Conservation (phyloP, 345 rosid genomes). For the Melaleuca quinquenervia region DNA sequence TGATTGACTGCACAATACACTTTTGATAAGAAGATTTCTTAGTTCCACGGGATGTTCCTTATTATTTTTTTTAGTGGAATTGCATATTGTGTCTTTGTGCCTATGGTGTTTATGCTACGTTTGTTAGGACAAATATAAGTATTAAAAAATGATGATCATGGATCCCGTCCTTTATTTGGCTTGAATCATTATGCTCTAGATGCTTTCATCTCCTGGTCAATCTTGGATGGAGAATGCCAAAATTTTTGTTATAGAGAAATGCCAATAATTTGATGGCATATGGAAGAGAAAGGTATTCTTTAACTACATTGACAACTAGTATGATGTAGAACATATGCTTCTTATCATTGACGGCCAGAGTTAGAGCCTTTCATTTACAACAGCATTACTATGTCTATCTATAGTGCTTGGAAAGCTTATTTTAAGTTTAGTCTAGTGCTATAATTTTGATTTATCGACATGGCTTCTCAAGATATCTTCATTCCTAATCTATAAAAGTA, state of each 20-base stretch:
- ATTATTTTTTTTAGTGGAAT: neutral
- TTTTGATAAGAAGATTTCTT: neutral
- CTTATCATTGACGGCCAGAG: neutral
- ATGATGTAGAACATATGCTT: neutral
- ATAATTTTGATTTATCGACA: neutral
- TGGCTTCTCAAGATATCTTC: neutral
- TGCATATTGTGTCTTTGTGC: neutral
- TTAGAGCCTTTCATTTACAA: neutral
- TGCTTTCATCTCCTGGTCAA: neutral
- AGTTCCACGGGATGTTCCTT: neutral
- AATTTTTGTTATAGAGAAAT: neutral
- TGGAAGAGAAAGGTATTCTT: neutral
- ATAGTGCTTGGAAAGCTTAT: neutral
- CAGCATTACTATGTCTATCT: neutral
- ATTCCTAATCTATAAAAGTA: neutral
- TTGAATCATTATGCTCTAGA: neutral
- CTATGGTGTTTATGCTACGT: neutral
- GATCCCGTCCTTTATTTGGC: neutral
- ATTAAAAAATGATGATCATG: neutral
- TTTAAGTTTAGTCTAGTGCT: neutral
- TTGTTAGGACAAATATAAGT: neutral
- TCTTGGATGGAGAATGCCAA: neutral
- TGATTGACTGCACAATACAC: neutral
- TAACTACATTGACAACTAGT: neutral
- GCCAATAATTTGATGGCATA: neutral